phyloP scores from a whole-genome alignment of 345 rosid species.

The Citrus glauca region DNA sequence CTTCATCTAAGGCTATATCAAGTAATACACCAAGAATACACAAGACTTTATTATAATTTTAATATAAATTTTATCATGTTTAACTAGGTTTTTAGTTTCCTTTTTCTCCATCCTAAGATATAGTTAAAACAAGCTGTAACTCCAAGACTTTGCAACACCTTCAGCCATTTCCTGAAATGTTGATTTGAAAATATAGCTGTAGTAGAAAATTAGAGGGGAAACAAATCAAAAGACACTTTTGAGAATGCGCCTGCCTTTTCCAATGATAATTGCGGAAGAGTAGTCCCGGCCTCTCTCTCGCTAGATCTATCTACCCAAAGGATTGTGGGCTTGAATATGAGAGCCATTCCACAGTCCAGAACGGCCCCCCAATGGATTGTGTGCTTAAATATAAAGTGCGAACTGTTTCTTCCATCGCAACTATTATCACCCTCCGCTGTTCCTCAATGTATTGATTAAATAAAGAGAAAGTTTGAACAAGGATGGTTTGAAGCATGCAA shows the following conservation, averaged over 20 bases:
- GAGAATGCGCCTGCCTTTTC: not conserved
- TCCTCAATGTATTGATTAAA: not conserved
- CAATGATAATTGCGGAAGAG: not conserved
- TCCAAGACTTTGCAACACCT: not conserved
- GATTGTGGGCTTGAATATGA: not conserved
- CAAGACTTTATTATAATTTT: accelerated
- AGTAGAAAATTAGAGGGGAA: too few relatives aligned
- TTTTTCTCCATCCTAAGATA: too few relatives aligned
- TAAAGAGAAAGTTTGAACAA: too few relatives aligned
- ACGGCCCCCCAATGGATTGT: not conserved
- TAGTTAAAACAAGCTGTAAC: not conserved
- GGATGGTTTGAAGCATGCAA: not conserved
- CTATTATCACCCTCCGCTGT: not conserved
- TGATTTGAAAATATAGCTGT: not conserved
- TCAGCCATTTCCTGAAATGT: not conserved
- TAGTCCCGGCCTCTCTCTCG: not conserved
- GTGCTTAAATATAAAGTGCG: not conserved
- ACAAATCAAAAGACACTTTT: too few relatives aligned
- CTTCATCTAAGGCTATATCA: too few relatives aligned
- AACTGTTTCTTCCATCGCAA: not conserved
- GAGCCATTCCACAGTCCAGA: too few relatives aligned
- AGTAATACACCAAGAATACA: accelerated
- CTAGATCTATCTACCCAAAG: too few relatives aligned
- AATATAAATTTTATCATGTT: too few relatives aligned
- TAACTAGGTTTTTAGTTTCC: too few relatives aligned